These are phyloP conservation scores for Xerocomus minutiporus DNA, from an alignment of 1,284 basidiomycete genomes.

Conservation along the genomic window DNA sequence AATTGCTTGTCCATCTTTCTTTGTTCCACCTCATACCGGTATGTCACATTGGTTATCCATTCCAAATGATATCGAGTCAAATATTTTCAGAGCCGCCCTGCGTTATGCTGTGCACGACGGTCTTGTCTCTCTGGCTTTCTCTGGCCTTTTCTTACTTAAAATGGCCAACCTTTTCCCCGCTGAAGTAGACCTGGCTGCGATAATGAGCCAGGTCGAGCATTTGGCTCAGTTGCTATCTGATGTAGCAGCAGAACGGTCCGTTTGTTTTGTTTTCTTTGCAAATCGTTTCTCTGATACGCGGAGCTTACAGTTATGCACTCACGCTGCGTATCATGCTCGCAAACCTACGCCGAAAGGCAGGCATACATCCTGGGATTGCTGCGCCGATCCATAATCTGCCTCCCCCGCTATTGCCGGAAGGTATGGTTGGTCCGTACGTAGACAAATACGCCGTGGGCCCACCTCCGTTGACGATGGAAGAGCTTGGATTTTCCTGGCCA, in stretches of 20 bases:
- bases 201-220: conserved; percentile 78
- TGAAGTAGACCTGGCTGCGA: conserved; percentile 71
- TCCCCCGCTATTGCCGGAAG: conserved; percentile 49
- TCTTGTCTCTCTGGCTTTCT: conserved; percentile 88
- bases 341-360: conserved; percentile 81
- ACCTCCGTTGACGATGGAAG: conserved; percentile 73
- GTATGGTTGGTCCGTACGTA: conserved; percentile 51
- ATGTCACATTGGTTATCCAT: conserved; percentile 16
- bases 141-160: conserved; percentile 88
- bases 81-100: conserved; percentile 59
- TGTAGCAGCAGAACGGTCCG: conserved; percentile 78
- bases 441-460: conserved; percentile 46
- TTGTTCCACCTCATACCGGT: conserved; percentile 74
- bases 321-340: conserved; percentile 88
- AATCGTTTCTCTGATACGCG: conserved; percentile 8
- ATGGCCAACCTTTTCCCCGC: conserved; percentile 83
- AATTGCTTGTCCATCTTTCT: conserved; percentile 80
- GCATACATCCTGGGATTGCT: conserved; percentile 53
- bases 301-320: conserved; percentile 65
- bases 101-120: conserved; percentile 91
- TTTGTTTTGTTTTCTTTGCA: background rate
- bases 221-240: conserved; percentile 78
- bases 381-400: conserved; percentile 47
- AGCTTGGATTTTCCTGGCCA: conserved; percentile 76
- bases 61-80: background rate